Conservation (phyloP, 306 rosid species). For the Alnus rubra region DNA sequence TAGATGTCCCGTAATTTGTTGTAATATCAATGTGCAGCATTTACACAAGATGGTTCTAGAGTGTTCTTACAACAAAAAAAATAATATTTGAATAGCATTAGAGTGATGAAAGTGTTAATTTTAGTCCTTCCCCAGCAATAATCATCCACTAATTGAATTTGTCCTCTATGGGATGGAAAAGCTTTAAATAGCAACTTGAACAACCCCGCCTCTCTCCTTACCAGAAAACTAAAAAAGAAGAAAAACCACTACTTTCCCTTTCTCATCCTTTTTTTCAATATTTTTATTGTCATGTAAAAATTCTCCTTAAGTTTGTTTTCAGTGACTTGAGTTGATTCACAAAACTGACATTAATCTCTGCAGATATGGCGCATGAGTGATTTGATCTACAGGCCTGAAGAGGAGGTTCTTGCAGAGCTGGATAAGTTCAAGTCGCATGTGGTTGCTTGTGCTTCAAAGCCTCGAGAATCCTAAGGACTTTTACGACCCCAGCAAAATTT, state of each 20-base stretch:
- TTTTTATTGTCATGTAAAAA: background rate
- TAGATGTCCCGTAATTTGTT: background rate
- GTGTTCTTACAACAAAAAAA: background rate
- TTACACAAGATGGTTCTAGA: background rate
- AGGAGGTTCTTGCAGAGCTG: conserved; percentile 90
- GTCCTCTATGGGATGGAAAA: background rate
- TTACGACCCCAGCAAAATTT: background rate
- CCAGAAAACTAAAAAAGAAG: background rate
- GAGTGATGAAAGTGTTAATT: background rate
- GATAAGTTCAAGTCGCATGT: conserved; percentile 96
- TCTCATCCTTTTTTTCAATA: background rate
- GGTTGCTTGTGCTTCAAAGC: conserved; percentile 74
- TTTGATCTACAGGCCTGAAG: conserved; percentile 91
- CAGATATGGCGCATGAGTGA: conserved; percentile 99
- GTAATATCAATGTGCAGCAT: background rate
- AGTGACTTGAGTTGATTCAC: background rate
- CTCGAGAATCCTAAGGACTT: conserved; percentile 28
- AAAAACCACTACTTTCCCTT: background rate
- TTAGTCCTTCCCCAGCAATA: background rate
- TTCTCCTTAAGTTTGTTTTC: background rate
- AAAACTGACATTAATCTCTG: conserved; percentile 22
- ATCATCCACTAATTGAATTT: background rate
- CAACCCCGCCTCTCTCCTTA: background rate
- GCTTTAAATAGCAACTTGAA: background rate
- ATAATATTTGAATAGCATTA: background rate